Evolutionary conservation across 768 basidiomycete species (phyloP).

Genomic region (Chalciporus sphaerocephalus): DNA sequence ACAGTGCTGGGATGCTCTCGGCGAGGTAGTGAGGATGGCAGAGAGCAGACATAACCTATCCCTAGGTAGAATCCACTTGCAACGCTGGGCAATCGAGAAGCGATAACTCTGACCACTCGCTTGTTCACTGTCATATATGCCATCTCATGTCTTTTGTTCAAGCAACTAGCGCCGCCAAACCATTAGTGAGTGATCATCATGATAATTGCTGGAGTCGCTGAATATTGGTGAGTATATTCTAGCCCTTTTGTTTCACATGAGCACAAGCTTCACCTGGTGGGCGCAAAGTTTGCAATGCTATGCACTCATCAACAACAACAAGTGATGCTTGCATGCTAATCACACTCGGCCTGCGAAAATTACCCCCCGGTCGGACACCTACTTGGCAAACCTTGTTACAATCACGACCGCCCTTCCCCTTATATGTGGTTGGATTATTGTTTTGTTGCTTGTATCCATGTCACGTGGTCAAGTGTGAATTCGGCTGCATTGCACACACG

Average conservation of each 20-base stretch:
- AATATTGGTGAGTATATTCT: not conserved
- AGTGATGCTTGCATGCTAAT: conserved; percentile 5
- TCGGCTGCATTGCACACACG: not conserved
- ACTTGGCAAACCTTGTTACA: conserved; percentile 12
- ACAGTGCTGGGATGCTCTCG: conserved; percentile 44
- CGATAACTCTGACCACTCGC: not conserved
- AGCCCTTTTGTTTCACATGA: conserved; percentile 1
- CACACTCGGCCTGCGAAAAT: conserved; percentile 8
- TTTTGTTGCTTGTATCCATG: conserved; percentile 5
- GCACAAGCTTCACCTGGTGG: not conserved
- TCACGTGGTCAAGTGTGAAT: conserved; percentile 22
- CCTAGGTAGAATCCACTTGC: conserved; percentile 43
- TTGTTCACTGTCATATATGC: not conserved
- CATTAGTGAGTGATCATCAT: conserved; percentile 8
- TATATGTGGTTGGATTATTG: conserved; percentile 22
- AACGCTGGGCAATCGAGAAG: conserved; percentile 22
- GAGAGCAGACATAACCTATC: conserved; percentile 50
- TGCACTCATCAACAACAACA: conserved; percentile 4
- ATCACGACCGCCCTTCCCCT: conserved; percentile 4
- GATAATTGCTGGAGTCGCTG: not conserved
- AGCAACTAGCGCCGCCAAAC: not conserved
- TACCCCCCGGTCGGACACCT: not conserved
- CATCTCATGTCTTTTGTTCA: not conserved
- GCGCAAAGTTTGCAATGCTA: not conserved
- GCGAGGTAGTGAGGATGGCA: conserved; percentile 54